phyloP scores from a whole-genome alignment of 306 rosid genomes.

The Cicer bijugum region DNA sequence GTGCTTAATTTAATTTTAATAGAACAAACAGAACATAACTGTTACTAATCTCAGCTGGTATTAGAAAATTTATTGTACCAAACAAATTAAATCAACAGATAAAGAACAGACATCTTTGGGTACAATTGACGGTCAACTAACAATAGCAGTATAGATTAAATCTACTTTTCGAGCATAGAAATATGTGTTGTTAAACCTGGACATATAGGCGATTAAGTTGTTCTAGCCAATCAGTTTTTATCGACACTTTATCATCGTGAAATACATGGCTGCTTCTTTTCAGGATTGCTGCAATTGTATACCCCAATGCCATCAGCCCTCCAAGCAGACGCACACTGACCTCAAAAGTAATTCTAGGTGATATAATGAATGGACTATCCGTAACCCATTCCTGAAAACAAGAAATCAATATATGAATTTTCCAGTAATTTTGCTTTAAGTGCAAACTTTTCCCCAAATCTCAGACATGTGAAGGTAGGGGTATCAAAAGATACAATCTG shows the following conservation, averaged over 20 bases:
- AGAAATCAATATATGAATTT: constrained; percentile 27
- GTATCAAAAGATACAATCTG: constrained; percentile 13
- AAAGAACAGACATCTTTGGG: constrained; percentile 12
- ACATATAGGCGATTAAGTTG: constrained; percentile 89
- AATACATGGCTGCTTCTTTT: constrained; percentile 94
- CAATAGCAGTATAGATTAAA: constrained; percentile 26
- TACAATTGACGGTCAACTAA: constrained; percentile 1
- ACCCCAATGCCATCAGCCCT: constrained; percentile 98
- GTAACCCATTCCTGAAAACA: constrained; percentile 95
- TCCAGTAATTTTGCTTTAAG: constrained; percentile 27
- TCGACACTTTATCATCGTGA: constrained; percentile 69
- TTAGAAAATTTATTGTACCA: constrained; percentile 10
- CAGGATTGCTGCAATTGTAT: constrained; percentile 90
- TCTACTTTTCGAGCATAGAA: constrained; percentile 29
- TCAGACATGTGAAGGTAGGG: constrained; percentile 30
- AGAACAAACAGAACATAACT: background rate
- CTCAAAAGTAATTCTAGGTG: constrained; percentile 96
- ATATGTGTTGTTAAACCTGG: constrained; percentile 65
- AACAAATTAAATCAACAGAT: constrained; percentile 13
- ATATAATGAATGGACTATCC: constrained; percentile 94
- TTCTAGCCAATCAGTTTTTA: constrained; percentile 95
- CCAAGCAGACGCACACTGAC: constrained; percentile 99
- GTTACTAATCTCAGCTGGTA: constrained; percentile 2
- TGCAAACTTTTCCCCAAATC: constrained; percentile 26
- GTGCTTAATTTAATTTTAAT: background rate